Evolutionary conservation across 176 grass and related monocot species (phyloP), one percentile per base, ranked within the genome.

Genomic region (Aechmea fasciata): DNA sequence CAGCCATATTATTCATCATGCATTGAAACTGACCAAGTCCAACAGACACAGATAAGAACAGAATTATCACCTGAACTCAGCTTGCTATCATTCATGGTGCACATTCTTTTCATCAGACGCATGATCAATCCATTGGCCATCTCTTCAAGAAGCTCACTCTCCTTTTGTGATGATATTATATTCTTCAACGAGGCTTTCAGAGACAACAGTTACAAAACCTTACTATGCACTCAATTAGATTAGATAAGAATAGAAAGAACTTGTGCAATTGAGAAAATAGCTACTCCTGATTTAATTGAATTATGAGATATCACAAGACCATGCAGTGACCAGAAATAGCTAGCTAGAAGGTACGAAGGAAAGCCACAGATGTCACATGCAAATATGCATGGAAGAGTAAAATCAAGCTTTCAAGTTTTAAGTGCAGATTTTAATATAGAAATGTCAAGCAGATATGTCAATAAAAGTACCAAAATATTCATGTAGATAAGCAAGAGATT

Each of bases 71-170:
- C 71, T 84, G 71, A 83, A 89, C 70, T 74, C 74, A 73, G 70
- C 70, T 69, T 83, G 69, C 71, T 67, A 76, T 71, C 22, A 81
- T 61, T 85, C 83, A 77, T 22, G 6, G 61, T 57, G 72, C 89
- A 90, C 93, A 97, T 97, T 83, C 86, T 87, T 84, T 88, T 97
- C 61, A 92, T 87, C 71, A 97, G 75, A 66, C 81, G 86, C 70
- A 77, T 18, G 28, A 92, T 79, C 41, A 97, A 83, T 73, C 86
- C 82, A 89, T 92, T 80, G 1, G 82, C 80, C 61, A 85, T 85
- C 72, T 92, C 93, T 83, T 89, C 89, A 81, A 87, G 52, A 62
- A 83, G 47, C 55, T 90, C 84, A 13, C 18, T 79, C 41, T 92
- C 79, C 68, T 74, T 80, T 87, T 88, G 76, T 25, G 71, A 87